Base-by-base conservation (phyloP, 192 early-diverging fungal species). In the Chytriomyces sp. region DNA sequence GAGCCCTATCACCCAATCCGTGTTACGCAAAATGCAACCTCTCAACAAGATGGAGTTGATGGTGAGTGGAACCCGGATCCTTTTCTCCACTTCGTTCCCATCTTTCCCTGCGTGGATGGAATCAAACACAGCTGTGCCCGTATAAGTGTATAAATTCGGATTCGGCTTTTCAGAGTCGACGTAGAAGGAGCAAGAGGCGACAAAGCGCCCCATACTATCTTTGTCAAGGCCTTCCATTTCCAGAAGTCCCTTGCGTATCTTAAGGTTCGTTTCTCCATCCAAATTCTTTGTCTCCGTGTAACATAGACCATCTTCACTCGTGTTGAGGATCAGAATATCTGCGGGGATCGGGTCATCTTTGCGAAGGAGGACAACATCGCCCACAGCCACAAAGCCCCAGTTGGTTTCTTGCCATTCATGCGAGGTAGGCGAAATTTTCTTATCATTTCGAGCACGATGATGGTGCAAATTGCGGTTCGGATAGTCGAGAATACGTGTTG, bases 231-330 rank as follows among this genome's bases (percentile, higher is more conserved):
- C 84, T 22, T 77, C 75, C 12, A 92, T 94, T 19, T 88, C 84
- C 0, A 81, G 72, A 58, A 91, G 56, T 3, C 89, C 86, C 49
- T 89, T 83, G 52, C 93, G 90, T 32, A 93, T 87, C 80, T 99
- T 99, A 36, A 99, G 82, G 72, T 98, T 99, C 6, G 97, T 99
- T 75, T 99, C 97, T 64, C 97, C 97, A 67, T 99, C 97, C 39
- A 99, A 85, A 73, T 97, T 96, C 71, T 99, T 96, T 0, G 97
- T 99, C 78, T 99, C 97, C n/a, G 96, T 86, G 78, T 92, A 98
- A 64, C 93, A 96, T 0, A 91, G 75, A 52, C 89, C 89, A 67
- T 95, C 93, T 56, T 95, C 97, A 28, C 91, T 93, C 14, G 94
- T 89, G 5, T 88, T 84, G 5, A 99, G 83, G 75, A 98, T 86